Conservation (phyloP, 1,139 yeast genomes). For the Wickerhamomyces sp. region DNA sequence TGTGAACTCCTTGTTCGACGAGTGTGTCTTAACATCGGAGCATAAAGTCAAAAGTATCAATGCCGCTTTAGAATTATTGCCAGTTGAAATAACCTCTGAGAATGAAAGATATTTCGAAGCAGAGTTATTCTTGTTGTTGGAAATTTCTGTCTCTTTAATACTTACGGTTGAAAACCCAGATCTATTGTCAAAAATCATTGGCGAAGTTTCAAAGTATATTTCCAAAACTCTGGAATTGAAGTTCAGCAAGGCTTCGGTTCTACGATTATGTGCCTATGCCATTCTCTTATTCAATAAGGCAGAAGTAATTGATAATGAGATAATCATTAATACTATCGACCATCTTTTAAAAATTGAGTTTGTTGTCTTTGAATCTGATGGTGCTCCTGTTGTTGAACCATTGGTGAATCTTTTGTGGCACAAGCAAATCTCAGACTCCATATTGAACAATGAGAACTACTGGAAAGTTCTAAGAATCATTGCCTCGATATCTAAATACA, state of each 20-base stretch:
- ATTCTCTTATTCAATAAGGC: conserved; percentile 9
- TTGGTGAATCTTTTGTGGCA: conserved; percentile 40
- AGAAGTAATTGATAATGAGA: background rate
- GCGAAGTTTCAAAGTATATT: conserved; percentile 8
- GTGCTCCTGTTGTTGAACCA: conserved; percentile 49
- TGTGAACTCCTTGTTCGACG: conserved; percentile 13
- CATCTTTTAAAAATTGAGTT: conserved; percentile 16
- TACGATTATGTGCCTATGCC: conserved; percentile 21
- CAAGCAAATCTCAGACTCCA: conserved; percentile 37
- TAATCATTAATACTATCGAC: conserved; percentile 6
- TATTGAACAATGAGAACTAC: conserved; percentile 45
- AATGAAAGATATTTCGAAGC: conserved; percentile 47
- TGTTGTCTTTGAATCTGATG: conserved; percentile 31
- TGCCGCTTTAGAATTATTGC: conserved; percentile 26
- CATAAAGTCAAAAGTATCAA: conserved; percentile 11
- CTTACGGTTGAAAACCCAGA: conserved; percentile 30
- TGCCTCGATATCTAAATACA: conserved; percentile 51
- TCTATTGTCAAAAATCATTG: conserved; percentile 2
- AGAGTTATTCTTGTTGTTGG: conserved; percentile 52
- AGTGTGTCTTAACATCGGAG: conserved; percentile 1
- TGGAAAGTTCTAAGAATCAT: conserved; percentile 61
- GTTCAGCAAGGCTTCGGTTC: conserved; percentile 6
- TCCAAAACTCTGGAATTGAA: conserved; percentile 5
- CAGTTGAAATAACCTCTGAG: conserved; percentile 22
- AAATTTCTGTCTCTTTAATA: conserved; percentile 46